phyloP scores from a whole-genome alignment of 192 early-diverging fungal genomes.

The Mortierella antarctica region DNA sequence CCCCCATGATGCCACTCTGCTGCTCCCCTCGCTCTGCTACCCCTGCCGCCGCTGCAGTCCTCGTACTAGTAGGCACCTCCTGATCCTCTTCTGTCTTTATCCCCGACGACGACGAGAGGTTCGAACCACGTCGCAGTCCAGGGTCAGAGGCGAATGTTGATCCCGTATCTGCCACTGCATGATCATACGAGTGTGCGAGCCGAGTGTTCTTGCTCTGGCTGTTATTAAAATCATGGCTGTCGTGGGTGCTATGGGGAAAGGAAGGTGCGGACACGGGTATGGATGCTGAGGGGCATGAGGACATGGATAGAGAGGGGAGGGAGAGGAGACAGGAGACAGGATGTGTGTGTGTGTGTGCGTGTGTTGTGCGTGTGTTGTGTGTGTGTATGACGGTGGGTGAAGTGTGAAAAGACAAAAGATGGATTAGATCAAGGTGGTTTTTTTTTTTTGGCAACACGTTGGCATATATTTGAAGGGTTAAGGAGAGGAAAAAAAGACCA shows the following conservation, averaged over 20 bases:
- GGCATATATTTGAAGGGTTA: too few species aligned
- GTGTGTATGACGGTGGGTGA: too few species aligned
- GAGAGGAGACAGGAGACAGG: not conserved
- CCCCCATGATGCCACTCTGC: slow-evolving; percentile 34
- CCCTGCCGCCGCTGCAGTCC: slow-evolving; percentile 17
- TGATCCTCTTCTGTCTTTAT: slow-evolving; percentile 23
- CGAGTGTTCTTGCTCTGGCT: not conserved
- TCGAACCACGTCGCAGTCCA: slow-evolving; percentile 12
- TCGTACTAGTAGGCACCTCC: slow-evolving; percentile 16
- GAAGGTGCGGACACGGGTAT: slow-evolving; percentile 2
- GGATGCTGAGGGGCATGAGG: not conserved
- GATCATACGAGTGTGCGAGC: not conserved
- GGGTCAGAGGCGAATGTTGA: slow-evolving; percentile 30
- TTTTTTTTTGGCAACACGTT: too few species aligned
- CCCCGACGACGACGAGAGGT: not conserved
- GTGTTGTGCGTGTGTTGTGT: not conserved
- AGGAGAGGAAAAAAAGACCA: not conserved
- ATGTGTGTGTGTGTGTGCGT: too few species aligned
- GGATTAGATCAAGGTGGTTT: too few species aligned
- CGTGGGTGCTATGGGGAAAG: not conserved
- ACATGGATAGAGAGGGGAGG: not conserved
- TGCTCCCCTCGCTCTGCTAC: slow-evolving; percentile 17
- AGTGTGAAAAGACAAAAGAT: too few species aligned
- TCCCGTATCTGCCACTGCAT: slow-evolving; percentile 30
- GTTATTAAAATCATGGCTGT: not conserved